phyloP scores from a whole-genome alignment of 2,329 filamentous ascomycete species.

The Apiospora aurea region DNA sequence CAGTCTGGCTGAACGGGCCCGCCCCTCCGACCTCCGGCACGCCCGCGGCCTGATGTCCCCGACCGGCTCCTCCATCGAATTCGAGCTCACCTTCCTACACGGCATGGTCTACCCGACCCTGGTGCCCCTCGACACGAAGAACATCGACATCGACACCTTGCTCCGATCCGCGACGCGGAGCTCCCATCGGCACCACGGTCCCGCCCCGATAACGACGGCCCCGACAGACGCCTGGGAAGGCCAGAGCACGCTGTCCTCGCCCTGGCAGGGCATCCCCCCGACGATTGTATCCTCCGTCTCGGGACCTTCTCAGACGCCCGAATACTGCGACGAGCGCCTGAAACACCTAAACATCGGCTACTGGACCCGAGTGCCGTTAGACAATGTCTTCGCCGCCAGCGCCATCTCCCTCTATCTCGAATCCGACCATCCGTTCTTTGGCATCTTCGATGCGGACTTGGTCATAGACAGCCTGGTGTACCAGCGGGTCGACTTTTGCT shows the following conservation, averaged over 20 bases:
- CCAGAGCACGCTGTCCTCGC: background rate
- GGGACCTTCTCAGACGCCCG: background rate
- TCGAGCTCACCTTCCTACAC: constrained; percentile 1
- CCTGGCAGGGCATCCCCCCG: background rate
- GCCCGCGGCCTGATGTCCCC: constrained; percentile 5
- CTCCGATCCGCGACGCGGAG: background rate
- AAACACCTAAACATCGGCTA: constrained; percentile 38
- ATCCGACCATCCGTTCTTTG: constrained; percentile 48
- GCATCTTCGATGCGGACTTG: constrained; percentile 41
- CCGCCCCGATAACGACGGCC: background rate
- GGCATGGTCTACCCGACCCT: background rate
- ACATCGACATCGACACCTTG: background rate
- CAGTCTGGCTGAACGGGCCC: background rate
- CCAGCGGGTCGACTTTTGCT: constrained; percentile 30
- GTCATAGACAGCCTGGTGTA: constrained; percentile 30
- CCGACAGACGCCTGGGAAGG: background rate
- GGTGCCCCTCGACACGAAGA: background rate
- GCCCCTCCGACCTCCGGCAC: background rate
- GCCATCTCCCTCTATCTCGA: constrained; percentile 46
- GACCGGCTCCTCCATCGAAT: background rate
- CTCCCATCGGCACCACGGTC: background rate
- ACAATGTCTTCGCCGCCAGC: constrained; percentile 39
- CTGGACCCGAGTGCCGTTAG: constrained; percentile 45
- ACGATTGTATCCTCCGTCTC: background rate
- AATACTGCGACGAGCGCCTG: constrained; percentile 39